These are phyloP conservation scores for Ganoderma sp. DNA, from an alignment of 1,284 basidiomycete species.

Conservation along the genomic window DNA sequence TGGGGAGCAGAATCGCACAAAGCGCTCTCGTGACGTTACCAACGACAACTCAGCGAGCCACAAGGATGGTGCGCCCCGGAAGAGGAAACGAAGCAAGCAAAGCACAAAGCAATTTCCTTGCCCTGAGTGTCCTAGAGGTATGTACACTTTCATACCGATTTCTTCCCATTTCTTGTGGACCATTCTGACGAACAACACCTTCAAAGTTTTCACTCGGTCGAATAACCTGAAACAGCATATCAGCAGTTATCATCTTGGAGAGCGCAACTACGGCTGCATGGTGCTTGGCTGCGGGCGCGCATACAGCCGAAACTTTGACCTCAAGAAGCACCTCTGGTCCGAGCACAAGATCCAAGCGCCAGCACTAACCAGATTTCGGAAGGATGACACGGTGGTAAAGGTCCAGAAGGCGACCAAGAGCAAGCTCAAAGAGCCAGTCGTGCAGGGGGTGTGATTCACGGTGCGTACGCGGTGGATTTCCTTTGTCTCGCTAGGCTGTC, in stretches of 20 bases:
- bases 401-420: neutral
- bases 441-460: constrained; percentile 18
- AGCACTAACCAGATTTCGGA: constrained; percentile 7
- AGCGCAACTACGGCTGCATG: constrained; percentile 17
- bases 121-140: neutral
- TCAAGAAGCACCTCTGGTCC: constrained; percentile 15
- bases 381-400: neutral
- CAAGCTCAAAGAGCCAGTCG: neutral
- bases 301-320: constrained; percentile 25
- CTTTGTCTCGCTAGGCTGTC: too few relatives aligned
- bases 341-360: constrained; percentile 24
- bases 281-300: constrained; percentile 4
- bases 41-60: neutral
- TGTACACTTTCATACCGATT: neutral
- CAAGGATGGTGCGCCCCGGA: neutral
- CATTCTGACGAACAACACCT: neutral
- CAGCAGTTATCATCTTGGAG: constrained; percentile 15
- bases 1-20: neutral
- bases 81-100: constrained; percentile 7
- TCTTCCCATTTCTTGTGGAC: neutral
- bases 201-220: constrained; percentile 18
- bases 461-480: constrained; percentile 7
- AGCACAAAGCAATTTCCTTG: constrained; percentile 15
- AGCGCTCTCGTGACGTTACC: neutral
- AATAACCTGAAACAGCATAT: constrained; percentile 26